Percentiles rank a stretch among this genome's conserved stretches.
These are phyloP conservation scores for Aspergillus sp. DNA, from an alignment of 2,329 filamentous ascomycete genomes.

Conservation along the genomic window DNA sequence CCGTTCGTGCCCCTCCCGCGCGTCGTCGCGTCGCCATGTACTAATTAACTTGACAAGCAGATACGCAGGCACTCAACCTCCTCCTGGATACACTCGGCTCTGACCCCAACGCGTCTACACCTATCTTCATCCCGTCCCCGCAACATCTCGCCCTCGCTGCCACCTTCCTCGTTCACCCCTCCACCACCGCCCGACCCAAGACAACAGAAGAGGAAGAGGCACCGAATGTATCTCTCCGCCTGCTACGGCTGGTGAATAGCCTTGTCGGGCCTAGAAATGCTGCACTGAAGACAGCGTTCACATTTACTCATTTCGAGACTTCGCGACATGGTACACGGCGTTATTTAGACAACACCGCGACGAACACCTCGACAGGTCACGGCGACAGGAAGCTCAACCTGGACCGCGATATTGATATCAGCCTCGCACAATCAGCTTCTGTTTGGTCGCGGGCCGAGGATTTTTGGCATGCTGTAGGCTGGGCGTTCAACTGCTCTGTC, in stretches of 20 bases:
- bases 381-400: constrained; percentile 56
- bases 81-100: constrained; percentile 50
- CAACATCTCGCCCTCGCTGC: constrained; percentile 74
- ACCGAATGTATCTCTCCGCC: constrained; percentile 65
- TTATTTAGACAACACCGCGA: constrained; percentile 22
- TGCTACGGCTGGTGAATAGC: constrained; percentile 66
- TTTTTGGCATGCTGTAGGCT: constrained; percentile 86
- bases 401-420: constrained; percentile 18
- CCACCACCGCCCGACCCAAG: constrained; percentile 70
- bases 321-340: constrained; percentile 33
- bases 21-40: constrained; percentile 3
- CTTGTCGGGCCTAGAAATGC: constrained; percentile 69
- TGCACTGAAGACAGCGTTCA: constrained; percentile 70
- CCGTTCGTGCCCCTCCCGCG: constrained; percentile 48
- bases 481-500: constrained; percentile 89
- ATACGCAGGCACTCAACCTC: constrained; percentile 61
- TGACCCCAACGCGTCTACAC: constrained; percentile 38
- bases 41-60: constrained; percentile 35
- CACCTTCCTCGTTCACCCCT: constrained; percentile 79
- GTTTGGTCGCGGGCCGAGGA: constrained; percentile 77
- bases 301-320: constrained; percentile 53
- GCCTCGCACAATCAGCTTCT: constrained; percentile 63
- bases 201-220: constrained; percentile 62
- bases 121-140: constrained; percentile 66
- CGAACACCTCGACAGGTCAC: constrained; percentile 18